These are phyloP conservation scores for Zygosaccharomyces pseudorouxii DNA, from an alignment of 805 yeast species.

Conservation along the genomic window DNA sequence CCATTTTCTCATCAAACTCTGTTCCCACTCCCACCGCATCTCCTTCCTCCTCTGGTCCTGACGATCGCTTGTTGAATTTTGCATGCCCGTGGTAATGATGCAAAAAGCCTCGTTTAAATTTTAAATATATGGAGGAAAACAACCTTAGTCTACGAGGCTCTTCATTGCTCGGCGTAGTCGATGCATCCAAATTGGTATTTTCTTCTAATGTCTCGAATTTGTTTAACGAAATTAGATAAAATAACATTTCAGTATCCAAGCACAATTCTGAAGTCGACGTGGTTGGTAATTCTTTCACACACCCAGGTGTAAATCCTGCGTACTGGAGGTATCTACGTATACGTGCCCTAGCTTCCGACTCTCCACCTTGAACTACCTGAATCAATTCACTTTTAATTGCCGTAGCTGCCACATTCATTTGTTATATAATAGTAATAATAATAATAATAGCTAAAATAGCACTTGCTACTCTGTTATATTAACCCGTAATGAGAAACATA, in stretches of 20 bases:
- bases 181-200: not conserved
- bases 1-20: not conserved
- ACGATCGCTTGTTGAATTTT: not conserved
- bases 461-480: too few species aligned
- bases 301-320: not conserved
- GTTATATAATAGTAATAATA: not conserved
- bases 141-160: not conserved
- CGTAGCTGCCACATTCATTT: constrained; percentile 2
- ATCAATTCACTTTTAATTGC: constrained; percentile 3
- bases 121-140: constrained; percentile 1
- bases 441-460: too few species aligned
- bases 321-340: not conserved
- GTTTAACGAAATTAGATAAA: constrained; percentile 8
- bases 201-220: not conserved
- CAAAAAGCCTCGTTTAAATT: not conserved
- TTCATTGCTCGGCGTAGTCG: not conserved
- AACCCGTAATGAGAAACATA: too few species aligned
- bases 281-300: not conserved
- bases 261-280: constrained; percentile 5
- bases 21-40: not conserved
- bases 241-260: constrained; percentile 12
- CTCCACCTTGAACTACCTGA: not conserved
- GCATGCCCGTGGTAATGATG: not conserved
- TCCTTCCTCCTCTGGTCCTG: not conserved
- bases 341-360: not conserved